Conservation (phyloP, 805 yeast species). For the Brettanomyces sp. region DNA sequence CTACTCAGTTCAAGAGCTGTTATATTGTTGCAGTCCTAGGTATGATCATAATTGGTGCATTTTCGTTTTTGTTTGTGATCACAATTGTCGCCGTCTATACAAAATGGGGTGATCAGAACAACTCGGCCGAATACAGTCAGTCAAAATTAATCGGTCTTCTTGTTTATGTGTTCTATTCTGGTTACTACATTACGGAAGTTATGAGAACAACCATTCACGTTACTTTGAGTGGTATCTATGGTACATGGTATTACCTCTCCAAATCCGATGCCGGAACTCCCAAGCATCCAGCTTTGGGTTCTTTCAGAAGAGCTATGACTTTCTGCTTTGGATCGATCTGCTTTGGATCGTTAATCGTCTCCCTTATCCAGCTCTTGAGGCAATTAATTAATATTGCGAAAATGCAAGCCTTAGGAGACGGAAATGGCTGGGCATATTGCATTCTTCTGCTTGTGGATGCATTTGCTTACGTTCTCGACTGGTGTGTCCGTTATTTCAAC, state of each 20-base stretch:
- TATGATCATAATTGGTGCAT: conserved; percentile 48
- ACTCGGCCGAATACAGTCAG: conserved; percentile 9
- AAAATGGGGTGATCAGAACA: conserved; percentile 41
- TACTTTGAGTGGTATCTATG: conserved; percentile 77
- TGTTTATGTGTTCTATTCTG: conserved; percentile 76
- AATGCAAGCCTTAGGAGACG: conserved; percentile 21
- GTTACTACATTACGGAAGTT: conserved; percentile 77
- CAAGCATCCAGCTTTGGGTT: conserved; percentile 66
- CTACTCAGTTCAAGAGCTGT: conserved; percentile 60
- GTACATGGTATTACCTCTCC: conserved; percentile 86
- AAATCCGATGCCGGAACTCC: conserved; percentile 48
- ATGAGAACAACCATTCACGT: conserved; percentile 73
- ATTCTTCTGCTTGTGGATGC: conserved; percentile 13
- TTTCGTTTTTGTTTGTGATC: conserved; percentile 55
- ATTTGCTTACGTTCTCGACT: conserved; percentile 12
- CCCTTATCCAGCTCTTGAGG: conserved; percentile 60
- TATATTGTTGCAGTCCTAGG: conserved; percentile 31
- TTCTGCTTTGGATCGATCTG: conserved; percentile 86
- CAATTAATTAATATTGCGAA: conserved; percentile 44
- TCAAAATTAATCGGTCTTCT: conserved; percentile 31
- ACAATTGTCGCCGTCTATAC: conserved; percentile 71
- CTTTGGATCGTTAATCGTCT: conserved; percentile 67
- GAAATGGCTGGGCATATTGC: conserved; percentile 12
- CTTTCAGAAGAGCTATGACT: conserved; percentile 68
- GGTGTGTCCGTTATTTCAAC: conserved; percentile 39